Conservation (phyloP, 441 rosid genomes). For the Codiaeum variegatum region DNA sequence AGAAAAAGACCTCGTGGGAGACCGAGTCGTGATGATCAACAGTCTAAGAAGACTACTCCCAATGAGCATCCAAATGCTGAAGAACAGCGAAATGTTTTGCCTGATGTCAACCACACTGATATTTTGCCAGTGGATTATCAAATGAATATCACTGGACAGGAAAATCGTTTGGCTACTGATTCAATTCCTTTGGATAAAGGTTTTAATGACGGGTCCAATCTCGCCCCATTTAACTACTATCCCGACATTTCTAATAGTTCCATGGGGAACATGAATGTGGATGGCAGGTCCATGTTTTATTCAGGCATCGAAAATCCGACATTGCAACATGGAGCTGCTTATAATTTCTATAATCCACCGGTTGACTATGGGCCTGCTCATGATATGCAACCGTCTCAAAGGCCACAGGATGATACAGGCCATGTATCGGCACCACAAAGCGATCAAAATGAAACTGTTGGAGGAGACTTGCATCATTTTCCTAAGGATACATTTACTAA, state of each 20-base stretch:
- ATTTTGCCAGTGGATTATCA: constrained; percentile 37
- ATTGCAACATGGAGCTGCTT: constrained; percentile 42
- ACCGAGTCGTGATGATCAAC: constrained; percentile 33
- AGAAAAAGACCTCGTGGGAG: constrained; percentile 42
- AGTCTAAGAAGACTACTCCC: constrained; percentile 27
- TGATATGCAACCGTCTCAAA: constrained; percentile 39
- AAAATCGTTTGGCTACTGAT: constrained; percentile 27
- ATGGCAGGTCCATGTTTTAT: constrained; percentile 50
- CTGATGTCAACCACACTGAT: constrained; percentile 54
- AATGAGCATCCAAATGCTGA: constrained; percentile 33
- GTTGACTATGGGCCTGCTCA: constrained; percentile 42
- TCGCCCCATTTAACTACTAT: constrained; percentile 34
- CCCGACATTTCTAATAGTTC: constrained; percentile 40
- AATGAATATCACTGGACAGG: constrained; percentile 28
- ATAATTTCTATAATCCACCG: constrained; percentile 44
- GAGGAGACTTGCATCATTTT: constrained; percentile 35
- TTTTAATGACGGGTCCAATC: constrained; percentile 34
- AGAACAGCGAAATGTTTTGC: constrained; percentile 43
- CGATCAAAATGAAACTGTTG: constrained; percentile 36
- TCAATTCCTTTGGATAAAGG: constrained; percentile 34
- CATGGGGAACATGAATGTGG: constrained; percentile 43
- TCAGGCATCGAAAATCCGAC: constrained; percentile 40
- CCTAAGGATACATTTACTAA: constrained; percentile 35
- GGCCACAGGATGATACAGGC: constrained; percentile 36
- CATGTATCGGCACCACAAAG: constrained; percentile 31